Conservation (phyloP, 352 stramenopile genomes). For the Aphanomyces cochlioides region DNA sequence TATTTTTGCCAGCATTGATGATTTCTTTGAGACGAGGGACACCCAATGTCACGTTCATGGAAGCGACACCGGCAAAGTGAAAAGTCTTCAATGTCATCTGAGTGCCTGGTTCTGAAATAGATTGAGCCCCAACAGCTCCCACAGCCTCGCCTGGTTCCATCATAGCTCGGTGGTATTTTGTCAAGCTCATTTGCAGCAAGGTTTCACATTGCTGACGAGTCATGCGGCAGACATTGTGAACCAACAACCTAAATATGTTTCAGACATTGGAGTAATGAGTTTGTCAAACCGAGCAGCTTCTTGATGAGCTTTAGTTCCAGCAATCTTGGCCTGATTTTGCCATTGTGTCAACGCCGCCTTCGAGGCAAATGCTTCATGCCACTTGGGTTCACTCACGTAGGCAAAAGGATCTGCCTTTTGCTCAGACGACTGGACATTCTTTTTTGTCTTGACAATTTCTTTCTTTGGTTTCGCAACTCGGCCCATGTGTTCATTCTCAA, state of each 20-base stretch:
- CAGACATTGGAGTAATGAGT: background rate
- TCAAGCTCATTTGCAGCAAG: constrained; percentile 68
- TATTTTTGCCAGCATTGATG: constrained; percentile 95
- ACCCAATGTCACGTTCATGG: constrained; percentile 99
- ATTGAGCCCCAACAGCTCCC: constrained; percentile 95
- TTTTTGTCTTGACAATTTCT: constrained; percentile 58
- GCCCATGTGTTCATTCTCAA: constrained; percentile 50
- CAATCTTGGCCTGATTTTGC: constrained; percentile 47
- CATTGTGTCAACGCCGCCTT: constrained; percentile 37
- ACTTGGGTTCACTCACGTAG: constrained; percentile 17
- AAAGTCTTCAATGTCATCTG: constrained; percentile 99
- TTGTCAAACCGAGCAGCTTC: constrained; percentile 54
- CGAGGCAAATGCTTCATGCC: constrained; percentile 20
- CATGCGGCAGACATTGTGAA: constrained; percentile 91
- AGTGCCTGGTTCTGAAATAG: constrained; percentile 93
- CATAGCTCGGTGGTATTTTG: constrained; percentile 82
- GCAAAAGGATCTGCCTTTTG: constrained; percentile 12
- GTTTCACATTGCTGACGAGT: constrained; percentile 75
- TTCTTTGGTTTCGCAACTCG: constrained; percentile 33
- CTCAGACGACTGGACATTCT: background rate
- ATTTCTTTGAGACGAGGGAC: constrained; percentile 98
- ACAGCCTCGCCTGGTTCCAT: constrained; percentile 96
- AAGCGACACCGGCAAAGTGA: constrained; percentile 99
- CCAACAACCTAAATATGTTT: constrained; percentile 41
- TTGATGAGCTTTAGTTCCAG: constrained; percentile 56